Evolutionary conservation across 2,329 filamentous ascomycete genomes (phyloP), one percentile per base, ranked within the genome.

Genomic region (Pseudogymnoascus verrucosus): DNA sequence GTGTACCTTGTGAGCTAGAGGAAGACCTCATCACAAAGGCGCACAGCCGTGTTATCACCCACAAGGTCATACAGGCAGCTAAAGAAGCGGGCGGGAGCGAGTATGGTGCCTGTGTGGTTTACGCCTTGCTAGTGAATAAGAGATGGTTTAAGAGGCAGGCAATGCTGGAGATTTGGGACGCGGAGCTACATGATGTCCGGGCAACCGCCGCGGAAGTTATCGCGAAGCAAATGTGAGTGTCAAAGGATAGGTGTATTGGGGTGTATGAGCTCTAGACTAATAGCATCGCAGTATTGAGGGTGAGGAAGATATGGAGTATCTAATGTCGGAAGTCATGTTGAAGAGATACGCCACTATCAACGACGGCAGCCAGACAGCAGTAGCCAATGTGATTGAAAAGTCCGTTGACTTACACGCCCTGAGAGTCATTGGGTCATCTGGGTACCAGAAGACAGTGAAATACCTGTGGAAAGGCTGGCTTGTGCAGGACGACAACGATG

Each of bases 401-500:
- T 91, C 95, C 0, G 92, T 98, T 37, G 95, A 99, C 71, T 78
- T 98, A 26, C 95, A 99, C 74, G 91, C 93, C 1, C 80, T 98
- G 54, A 82, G 84, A 12, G 87, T 99, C 59, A 98, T 98, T 66
- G 91, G 91, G 2, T 93, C 90, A 0, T 92, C 91, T 0, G 93
- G 95, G 26, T 99, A 98, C 75, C 95, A 98, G 70, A 96, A 96
- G 77, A 98, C 93, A 73, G 91, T 98, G 71, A 85, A 83, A 66
- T 91, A 96, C 72, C 86, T 99, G 7, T 99, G 95, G 95, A 86
- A 87, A 66, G 95, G 95, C 21, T 99, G 95, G 95, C 80, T 98
- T 7, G 87, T 96, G n/a, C 95, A 99, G 74, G 91, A 97, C 68
- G 92, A 97, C 70, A 83, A 93, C 60, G 93, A 98, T 69, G 89